These are phyloP conservation scores for Cladosporium sp. DNA, from an alignment of 2,329 filamentous ascomycete genomes.

Conservation along the genomic window DNA sequence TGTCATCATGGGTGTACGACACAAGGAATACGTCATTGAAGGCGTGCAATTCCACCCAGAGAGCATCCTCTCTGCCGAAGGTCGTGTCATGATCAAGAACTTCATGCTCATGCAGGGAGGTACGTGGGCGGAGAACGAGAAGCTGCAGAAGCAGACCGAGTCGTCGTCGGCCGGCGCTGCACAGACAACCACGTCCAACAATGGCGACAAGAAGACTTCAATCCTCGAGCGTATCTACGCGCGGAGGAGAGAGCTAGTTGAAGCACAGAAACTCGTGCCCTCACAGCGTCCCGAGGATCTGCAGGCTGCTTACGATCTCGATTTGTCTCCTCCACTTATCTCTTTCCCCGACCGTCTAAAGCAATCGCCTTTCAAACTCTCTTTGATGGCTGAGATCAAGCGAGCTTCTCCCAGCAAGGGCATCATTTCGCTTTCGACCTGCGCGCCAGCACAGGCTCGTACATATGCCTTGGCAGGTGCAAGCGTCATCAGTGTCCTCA, in stretches of 20 bases:
- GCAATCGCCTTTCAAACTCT: constrained; percentile 82
- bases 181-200: constrained; percentile 22
- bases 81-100: constrained; percentile 86
- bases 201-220: constrained; percentile 66
- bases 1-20: constrained; percentile 94
- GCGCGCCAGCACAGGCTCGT: constrained; percentile 83
- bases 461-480: constrained; percentile 92
- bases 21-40: constrained; percentile 88
- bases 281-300: constrained; percentile 82
- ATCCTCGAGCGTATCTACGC: constrained; percentile 91
- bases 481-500: constrained; percentile 97
- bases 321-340: constrained; percentile 79
- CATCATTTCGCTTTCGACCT: constrained; percentile 82
- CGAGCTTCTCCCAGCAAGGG: constrained; percentile 95
- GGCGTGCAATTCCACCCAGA: constrained; percentile 98
- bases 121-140: constrained; percentile 82
- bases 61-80: constrained; percentile 89
- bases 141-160: constrained; percentile 44
- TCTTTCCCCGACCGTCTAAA: constrained; percentile 76
- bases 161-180: constrained; percentile 38
- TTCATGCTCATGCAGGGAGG: constrained; percentile 86
- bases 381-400: constrained; percentile 96
- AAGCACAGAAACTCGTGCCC: constrained; percentile 78
- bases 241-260: constrained; percentile 72
- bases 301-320: constrained; percentile 81